Conservation (phyloP, 306 rosid genomes). For the Corylus americana region DNA sequence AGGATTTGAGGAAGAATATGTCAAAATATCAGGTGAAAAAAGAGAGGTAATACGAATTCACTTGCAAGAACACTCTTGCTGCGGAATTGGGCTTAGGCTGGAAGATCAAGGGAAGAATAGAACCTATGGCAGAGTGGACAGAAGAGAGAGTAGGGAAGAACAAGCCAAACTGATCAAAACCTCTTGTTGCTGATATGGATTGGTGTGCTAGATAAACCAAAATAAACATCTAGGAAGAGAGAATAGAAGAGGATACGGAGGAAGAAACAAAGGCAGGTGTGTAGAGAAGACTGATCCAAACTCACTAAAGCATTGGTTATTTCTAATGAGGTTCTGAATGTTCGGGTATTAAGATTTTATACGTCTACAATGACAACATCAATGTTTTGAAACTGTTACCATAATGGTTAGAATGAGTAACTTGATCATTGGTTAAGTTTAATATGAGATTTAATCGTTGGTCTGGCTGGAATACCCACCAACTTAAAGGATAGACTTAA, state of each 20-base stretch:
- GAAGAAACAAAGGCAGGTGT: conserved; percentile 16
- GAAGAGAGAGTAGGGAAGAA: conserved; percentile 3
- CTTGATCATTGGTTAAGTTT: neutral
- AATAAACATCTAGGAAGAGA: conserved; percentile 10
- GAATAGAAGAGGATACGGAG: neutral
- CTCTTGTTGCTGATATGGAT: neutral
- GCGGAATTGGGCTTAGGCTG: conserved; percentile 11
- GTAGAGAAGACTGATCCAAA: conserved; percentile 33
- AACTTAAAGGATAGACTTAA: neutral
- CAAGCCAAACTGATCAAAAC: conserved; percentile 2
- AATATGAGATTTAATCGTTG: conserved; percentile 24
- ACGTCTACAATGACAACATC: conserved; percentile 33
- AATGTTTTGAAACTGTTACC: conserved; percentile 19
- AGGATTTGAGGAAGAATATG: conserved; percentile 13
- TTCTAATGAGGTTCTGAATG: conserved; percentile 30
- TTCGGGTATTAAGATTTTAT: conserved; percentile 25
- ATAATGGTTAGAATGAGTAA: conserved; percentile 10
- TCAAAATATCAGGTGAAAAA: conserved; percentile 8
- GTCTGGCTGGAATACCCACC: neutral
- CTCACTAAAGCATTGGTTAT: conserved; percentile 25
- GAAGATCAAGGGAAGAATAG: conserved; percentile 15
- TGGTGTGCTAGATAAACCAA: conserved; percentile 10
- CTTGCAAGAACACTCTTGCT: neutral
- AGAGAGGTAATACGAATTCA: conserved; percentile 2
- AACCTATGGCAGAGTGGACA: conserved; percentile 5